A percentile compares a stretch with the other conserved stretches of the same genome.
Evolutionary conservation across 345 rosid genomes (phyloP).

Genomic region (Hirschfeldia incana): DNA sequence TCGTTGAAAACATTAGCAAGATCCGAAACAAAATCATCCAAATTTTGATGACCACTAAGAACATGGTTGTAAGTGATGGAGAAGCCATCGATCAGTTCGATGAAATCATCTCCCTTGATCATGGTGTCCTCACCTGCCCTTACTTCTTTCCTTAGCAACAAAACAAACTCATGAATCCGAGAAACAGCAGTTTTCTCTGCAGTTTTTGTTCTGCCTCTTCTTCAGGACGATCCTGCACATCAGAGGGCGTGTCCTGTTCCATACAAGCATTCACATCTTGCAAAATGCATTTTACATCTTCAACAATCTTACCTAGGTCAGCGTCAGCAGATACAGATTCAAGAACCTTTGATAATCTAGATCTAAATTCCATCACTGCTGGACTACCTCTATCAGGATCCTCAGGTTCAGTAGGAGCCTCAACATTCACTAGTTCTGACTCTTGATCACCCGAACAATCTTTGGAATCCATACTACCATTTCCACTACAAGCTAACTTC

Average conservation of each 20-base stretch:
- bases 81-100: constrained; percentile 58
- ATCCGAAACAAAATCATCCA: constrained; percentile 53
- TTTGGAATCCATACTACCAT: constrained; percentile 40
- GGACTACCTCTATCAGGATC: constrained; percentile 41
- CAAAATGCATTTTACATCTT: constrained; percentile 53
- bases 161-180: constrained; percentile 66
- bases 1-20: constrained; percentile 66
- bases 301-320: constrained; percentile 49
- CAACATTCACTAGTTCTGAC: constrained; percentile 40
- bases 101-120: constrained; percentile 47
- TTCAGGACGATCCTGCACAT: constrained; percentile 39
- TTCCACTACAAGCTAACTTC: constrained; percentile 74
- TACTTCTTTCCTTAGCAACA: constrained; percentile 69
- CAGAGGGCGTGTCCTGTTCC: constrained; percentile 37
- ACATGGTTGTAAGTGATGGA: constrained; percentile 55
- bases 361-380: constrained; percentile 48
- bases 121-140: constrained; percentile 48
- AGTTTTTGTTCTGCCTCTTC: constrained; percentile 25
- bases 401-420: constrained; percentile 3
- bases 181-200: constrained; percentile 45
- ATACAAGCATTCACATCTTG: constrained; percentile 49
- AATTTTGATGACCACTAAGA: constrained; percentile 32
- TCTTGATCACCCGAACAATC: constrained; percentile 44
- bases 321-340: constrained; percentile 54
- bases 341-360: constrained; percentile 53